Conservation (phyloP, 805 yeast genomes). For the Starmera caribaea region DNA sequence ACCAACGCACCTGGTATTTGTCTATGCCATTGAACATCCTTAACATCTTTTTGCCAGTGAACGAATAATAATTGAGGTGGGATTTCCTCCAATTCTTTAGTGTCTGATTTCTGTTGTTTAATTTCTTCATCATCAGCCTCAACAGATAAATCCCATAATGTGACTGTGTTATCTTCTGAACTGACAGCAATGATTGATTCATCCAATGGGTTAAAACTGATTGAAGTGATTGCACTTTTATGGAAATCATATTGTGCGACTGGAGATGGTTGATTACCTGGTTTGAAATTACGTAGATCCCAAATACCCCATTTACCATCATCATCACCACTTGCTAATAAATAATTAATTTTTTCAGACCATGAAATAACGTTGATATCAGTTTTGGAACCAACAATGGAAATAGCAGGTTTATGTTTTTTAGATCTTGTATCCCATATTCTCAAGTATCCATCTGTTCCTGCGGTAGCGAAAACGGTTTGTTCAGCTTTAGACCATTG, state of each 20-base stretch:
- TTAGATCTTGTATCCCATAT: slow-evolving; percentile 97
- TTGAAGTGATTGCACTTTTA: slow-evolving; percentile 85
- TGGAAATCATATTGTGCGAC: slow-evolving; percentile 96
- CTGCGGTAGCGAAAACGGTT: slow-evolving; percentile 93
- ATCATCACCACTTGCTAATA: slow-evolving; percentile 93
- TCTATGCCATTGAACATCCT: slow-evolving; percentile 96
- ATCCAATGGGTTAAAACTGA: slow-evolving; percentile 89
- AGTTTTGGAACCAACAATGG: slow-evolving; percentile 66
- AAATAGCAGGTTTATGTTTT: slow-evolving; percentile 83
- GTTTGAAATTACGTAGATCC: slow-evolving; percentile 85
- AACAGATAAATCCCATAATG: slow-evolving; percentile 96
- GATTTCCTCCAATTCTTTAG: slow-evolving; percentile 73
- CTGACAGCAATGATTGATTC: slow-evolving; percentile 94
- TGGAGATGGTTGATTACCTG: slow-evolving; percentile 46
- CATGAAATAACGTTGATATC: slow-evolving; percentile 96
- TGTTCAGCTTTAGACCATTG: slow-evolving; percentile 93
- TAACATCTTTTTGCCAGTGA: slow-evolving; percentile 97
- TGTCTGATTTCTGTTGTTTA: slow-evolving; percentile 70
- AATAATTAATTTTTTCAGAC: slow-evolving; percentile 79
- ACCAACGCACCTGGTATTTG: slow-evolving; percentile 95
- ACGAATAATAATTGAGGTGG: slow-evolving; percentile 95
- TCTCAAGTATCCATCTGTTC: slow-evolving; percentile 82
- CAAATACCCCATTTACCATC: slow-evolving; percentile 97
- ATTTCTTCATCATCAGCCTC: slow-evolving; percentile 98
- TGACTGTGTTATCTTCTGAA: slow-evolving; percentile 93